Evolutionary conservation across 257 asterid genomes (phyloP), one percentile per base, ranked within the genome.

Genomic region (Solanum paucissectum): DNA sequence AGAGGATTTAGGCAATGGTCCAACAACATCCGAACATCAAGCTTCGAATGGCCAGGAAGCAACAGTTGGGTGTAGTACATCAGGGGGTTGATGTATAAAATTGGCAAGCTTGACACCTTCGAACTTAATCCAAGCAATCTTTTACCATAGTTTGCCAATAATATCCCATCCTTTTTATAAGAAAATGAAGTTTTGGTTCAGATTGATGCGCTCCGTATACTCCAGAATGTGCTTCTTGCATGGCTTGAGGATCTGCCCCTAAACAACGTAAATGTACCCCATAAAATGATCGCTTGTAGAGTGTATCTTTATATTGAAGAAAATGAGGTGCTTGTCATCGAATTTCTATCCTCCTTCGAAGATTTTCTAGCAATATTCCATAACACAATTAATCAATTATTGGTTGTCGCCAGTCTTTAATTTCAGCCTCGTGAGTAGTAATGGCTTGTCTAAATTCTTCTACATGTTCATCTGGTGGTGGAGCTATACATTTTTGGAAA

Each of bases 311-410:
- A 18, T 7, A 6, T 18, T 55, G 7, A 18, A 55, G 4, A 55
- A 18, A 55, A 55, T 0, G 25, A 18, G 64, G 2, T 2, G 10
- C 0, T 55, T 2, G 0, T 18, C 10, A 0, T 18, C 64, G 2
- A 0, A 55, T 55, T 18, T 55, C 0, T 2, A 0, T 52, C n/a
- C 9, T 16, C 9, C 0, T 52, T 6, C 9, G 9, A 16, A 2
- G 9, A 52, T 16, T 16, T 16, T 52, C 1, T 55, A 0, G 2
- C 10, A 55, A 55, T 55, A 55, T 55, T 55, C 10, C 4, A 55
- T 55, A 55, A 55, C 4, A 55, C 64, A 55, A 6, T 10, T 55
- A 55, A 18, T 55, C 10, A 55, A 55, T 20, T 18, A 55, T 18
- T 55, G 10, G 64, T 18, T 55, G 10, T 55, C 0, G 64, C 4